Percentiles rank a stretch among this genome's conserved stretches.
phyloP scores from a whole-genome alignment of 2,329 filamentous ascomycete species.

The Didymella arachidicola region DNA sequence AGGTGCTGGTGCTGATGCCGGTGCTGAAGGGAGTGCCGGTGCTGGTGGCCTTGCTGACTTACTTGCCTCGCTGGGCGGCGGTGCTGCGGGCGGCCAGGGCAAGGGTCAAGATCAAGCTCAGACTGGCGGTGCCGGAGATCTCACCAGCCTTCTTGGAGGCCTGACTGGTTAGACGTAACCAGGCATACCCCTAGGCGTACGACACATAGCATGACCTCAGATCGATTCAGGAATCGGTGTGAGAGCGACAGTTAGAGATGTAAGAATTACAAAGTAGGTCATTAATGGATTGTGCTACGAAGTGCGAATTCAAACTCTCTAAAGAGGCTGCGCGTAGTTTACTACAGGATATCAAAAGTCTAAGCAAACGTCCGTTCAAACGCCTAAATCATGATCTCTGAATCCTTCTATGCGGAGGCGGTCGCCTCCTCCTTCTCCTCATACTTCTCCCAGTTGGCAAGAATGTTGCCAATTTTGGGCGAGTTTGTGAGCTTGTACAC shows the following conservation, averaged over 20 bases:
- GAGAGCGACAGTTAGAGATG: background rate
- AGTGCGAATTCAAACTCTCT: constrained; percentile 1
- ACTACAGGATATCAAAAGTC: constrained; percentile 28
- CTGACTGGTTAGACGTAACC: background rate
- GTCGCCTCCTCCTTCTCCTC: constrained; percentile 51
- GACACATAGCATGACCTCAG: background rate
- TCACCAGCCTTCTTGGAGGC: constrained; percentile 2
- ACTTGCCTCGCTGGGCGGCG: background rate
- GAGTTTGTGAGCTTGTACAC: constrained; percentile 93
- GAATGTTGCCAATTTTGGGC: constrained; percentile 75
- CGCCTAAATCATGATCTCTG: constrained; percentile 19
- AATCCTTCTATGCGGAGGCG: constrained; percentile 26
- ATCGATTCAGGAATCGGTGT: constrained; percentile 17
- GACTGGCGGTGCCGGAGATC: constrained; percentile 1
- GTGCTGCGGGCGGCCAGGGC: background rate
- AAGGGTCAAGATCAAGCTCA: constrained; percentile 3
- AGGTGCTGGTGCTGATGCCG: constrained; percentile 3
- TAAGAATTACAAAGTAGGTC: background rate
- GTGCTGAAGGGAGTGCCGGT: background rate
- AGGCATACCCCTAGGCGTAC: background rate
- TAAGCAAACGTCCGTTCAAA: constrained; percentile 21
- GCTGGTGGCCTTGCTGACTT: background rate
- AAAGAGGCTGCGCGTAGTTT: constrained; percentile 3
- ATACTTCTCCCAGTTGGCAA: constrained; percentile 76
- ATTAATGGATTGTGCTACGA: constrained; percentile 10